These are phyloP conservation scores for Rhypophila decipiens DNA, from an alignment of 495 filamentous ascomycete species.

Conservation along the genomic window DNA sequence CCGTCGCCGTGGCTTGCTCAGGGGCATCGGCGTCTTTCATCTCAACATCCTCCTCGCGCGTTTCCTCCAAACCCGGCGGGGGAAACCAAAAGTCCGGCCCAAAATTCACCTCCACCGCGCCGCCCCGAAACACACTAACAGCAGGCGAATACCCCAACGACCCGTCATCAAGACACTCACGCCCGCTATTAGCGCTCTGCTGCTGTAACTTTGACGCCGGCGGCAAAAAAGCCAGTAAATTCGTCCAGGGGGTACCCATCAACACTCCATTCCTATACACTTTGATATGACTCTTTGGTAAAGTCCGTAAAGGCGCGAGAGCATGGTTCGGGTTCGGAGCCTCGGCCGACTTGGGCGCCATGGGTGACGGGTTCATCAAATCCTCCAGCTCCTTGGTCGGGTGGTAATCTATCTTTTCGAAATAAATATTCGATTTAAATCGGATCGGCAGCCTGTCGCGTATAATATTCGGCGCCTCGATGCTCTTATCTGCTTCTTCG, in stretches of 20 bases:
- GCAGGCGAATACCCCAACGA: slow-evolving; percentile 94
- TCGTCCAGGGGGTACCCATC: slow-evolving; percentile 82
- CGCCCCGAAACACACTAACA: slow-evolving; percentile 84
- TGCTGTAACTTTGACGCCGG: slow-evolving; percentile 75
- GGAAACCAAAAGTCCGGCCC: slow-evolving; percentile 86
- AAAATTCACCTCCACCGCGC: slow-evolving; percentile 87
- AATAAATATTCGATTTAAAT: slow-evolving; percentile 87
- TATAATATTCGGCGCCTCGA: slow-evolving; percentile 64
- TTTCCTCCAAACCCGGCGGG: slow-evolving; percentile 45
- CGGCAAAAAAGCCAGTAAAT: slow-evolving; percentile 86
- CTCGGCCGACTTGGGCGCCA: slow-evolving; percentile 41
- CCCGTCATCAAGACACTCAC: slow-evolving; percentile 84
- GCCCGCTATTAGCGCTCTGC: slow-evolving; percentile 55
- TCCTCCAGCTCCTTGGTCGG: slow-evolving; percentile 84
- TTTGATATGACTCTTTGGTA: slow-evolving; percentile 79
- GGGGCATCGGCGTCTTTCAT: slow-evolving; percentile 38
- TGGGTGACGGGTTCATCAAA: slow-evolving; percentile 65
- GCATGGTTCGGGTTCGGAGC: slow-evolving; percentile 65
- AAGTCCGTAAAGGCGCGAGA: slow-evolving; percentile 64
- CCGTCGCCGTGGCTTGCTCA: not conserved
- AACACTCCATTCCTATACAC: slow-evolving; percentile 86
- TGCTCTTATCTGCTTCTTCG: slow-evolving; percentile 44
- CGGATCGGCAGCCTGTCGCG: slow-evolving; percentile 91
- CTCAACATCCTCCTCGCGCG: slow-evolving; percentile 37
- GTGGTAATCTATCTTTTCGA: slow-evolving; percentile 91